A percentile compares a stretch with the other conserved stretches of the same genome.
These are phyloP conservation scores for Globisporangium iwayamae DNA, from an alignment of 352 stramenopile species.

Conservation along the genomic window DNA sequence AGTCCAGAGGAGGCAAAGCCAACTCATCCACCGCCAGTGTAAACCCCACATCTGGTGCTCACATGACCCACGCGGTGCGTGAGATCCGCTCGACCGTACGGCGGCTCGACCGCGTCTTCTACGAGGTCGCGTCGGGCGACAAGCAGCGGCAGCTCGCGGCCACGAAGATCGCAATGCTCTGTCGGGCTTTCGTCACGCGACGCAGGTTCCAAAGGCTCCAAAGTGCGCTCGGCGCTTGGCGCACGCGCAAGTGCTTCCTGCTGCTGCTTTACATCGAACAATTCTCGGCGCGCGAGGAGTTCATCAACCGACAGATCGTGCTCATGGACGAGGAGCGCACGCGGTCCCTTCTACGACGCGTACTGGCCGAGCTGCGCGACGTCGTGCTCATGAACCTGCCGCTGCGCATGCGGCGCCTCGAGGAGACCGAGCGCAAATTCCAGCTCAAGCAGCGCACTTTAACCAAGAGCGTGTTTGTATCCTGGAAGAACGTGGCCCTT, in stretches of 20 bases:
- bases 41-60: conserved; percentile 35
- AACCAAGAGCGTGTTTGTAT: conserved; percentile 30
- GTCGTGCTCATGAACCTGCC: conserved; percentile 68
- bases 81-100: conserved; percentile 62
- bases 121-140: conserved; percentile 67
- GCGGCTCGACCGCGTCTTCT: conserved; percentile 70
- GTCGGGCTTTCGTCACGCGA: conserved; percentile 46
- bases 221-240: conserved; percentile 47
- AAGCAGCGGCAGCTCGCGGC: conserved; percentile 70
- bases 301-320: conserved; percentile 50
- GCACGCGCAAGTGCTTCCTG: conserved; percentile 30
- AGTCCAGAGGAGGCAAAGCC: neutral
- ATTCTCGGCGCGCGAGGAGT: conserved; percentile 63
- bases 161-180: conserved; percentile 58
- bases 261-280: conserved; percentile 57
- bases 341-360: conserved; percentile 32
- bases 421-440: conserved; percentile 58
- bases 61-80: conserved; percentile 55
- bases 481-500: conserved; percentile 54
- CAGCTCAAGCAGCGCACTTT: conserved; percentile 37
- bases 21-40: conserved; percentile 1
- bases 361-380: conserved; percentile 65
- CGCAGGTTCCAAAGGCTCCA: conserved; percentile 41
- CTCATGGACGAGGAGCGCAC: conserved; percentile 39
- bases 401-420: conserved; percentile 37